Evolutionary conservation across 2,329 filamentous ascomycete genomes (phyloP).

Genomic region (Alternaria brassicae): DNA sequence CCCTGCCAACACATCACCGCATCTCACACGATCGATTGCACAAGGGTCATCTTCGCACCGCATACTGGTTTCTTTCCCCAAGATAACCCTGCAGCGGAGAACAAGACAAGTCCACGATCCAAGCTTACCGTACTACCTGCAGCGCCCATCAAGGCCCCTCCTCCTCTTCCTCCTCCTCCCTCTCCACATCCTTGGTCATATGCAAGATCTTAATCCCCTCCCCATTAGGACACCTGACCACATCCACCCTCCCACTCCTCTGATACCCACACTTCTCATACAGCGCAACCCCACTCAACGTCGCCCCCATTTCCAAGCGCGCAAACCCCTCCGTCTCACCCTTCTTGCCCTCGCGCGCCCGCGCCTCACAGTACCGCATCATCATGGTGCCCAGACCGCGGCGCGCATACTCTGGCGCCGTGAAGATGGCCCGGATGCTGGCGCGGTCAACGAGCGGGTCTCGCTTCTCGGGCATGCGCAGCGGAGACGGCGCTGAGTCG

Average conservation of each 20-base stretch:
- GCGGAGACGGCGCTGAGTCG: slow-evolving; percentile 39
- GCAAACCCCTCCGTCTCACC: slow-evolving; percentile 30
- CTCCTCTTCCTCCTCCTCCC: too few relatives aligned
- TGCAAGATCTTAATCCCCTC: slow-evolving; percentile 43
- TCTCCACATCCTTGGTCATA: slow-evolving; percentile 43
- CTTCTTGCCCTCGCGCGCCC: slow-evolving; percentile 28
- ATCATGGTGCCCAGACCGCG: slow-evolving; percentile 47
- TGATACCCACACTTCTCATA: slow-evolving; percentile 48
- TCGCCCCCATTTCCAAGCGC: slow-evolving; percentile 47
- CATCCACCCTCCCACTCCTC: slow-evolving; percentile 44
- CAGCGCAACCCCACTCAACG: slow-evolving; percentile 42
- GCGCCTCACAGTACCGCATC: slow-evolving; percentile 47
- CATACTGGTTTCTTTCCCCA: not conserved
- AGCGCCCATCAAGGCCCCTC: too few relatives aligned
- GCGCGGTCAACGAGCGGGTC: slow-evolving; percentile 39
- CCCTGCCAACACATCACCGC: slow-evolving; percentile 11
- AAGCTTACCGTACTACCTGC: too few relatives aligned
- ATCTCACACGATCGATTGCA: slow-evolving; percentile 8
- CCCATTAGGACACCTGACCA: slow-evolving; percentile 44
- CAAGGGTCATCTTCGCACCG: not conserved
- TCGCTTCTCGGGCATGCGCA: slow-evolving; percentile 41
- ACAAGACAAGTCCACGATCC: too few relatives aligned
- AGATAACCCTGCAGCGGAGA: too few relatives aligned
- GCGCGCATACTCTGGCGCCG: slow-evolving; percentile 38
- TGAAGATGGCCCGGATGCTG: slow-evolving; percentile 48